Base-by-base conservation (phyloP, 345 rosid species). In the Salix suchowensis region DNA sequence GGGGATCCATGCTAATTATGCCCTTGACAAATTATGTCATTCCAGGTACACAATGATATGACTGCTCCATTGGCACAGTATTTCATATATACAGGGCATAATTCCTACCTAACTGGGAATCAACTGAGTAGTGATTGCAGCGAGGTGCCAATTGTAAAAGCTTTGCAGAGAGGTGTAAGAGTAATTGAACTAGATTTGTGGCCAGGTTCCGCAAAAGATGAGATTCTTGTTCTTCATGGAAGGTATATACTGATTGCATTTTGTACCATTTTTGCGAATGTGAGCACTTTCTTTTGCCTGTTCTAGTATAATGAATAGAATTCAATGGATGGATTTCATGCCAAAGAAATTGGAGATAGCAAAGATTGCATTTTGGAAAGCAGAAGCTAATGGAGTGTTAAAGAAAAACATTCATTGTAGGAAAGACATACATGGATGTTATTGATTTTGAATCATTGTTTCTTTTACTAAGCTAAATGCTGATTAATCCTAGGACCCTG, bases 121-220 rank as follows among this genome's bases (percentile, higher is more conserved):
- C 98, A 96, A 74, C 89, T 96, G 7, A 94, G 91, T 81, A 96
- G 99, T 82, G 94, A 94, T 37, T 92, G 97, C 76, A 96, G 98
- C 74, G 98, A 90, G 42, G 90, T 90, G 55, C 98, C 98, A 1
- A 94, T 94, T 65, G 86, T 92, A 44, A 88, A 88, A 81, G 94
- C 97, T 14, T 77, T 96, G 83, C 83, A 78, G 77, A 85, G 84
- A 85, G 99, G 98, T 19, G 96, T 94, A 18, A 88, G 99, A 76
- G 98, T 91, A 5, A 90, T 96, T 72, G 99, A 96, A 85, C 86
- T 96, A 73, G 99, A 96, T 85, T 80, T 96, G n/a, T 93, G 98
- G 98, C 98, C 98, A 1, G 91, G 91, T 86, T 83, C 90, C 28
- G 74, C 87, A 0, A 91, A 84, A 74, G 87, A 89, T 54, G 88